These are phyloP conservation scores for Ogataea nonfermentans DNA, from an alignment of 805 yeast genomes.

Conservation along the genomic window DNA sequence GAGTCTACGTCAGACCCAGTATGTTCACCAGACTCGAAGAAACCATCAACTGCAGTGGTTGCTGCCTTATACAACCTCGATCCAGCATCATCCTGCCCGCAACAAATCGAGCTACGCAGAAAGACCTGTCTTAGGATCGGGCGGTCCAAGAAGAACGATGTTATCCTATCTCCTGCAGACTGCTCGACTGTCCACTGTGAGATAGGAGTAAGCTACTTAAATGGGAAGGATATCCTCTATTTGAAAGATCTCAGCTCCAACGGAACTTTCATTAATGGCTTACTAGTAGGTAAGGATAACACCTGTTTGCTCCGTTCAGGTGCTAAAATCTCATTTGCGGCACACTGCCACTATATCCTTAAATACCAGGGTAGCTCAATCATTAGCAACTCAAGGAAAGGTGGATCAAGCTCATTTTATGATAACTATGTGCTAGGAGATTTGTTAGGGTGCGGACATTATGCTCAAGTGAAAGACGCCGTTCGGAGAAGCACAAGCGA, in stretches of 20 bases:
- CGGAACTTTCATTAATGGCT: slow-evolving; percentile 67
- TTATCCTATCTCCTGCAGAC: slow-evolving; percentile 44
- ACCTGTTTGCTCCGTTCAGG: slow-evolving; percentile 57
- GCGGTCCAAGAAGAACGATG: slow-evolving; percentile 47
- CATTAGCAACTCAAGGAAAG: slow-evolving; percentile 6
- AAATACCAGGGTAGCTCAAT: slow-evolving; percentile 17
- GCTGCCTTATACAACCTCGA: slow-evolving; percentile 19
- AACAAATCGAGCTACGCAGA: slow-evolving; percentile 15
- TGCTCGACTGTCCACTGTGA: slow-evolving; percentile 67
- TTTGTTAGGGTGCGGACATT: slow-evolving; percentile 73
- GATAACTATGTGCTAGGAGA: slow-evolving; percentile 57
- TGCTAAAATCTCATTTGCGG: slow-evolving; percentile 57
- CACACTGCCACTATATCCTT: slow-evolving; percentile 31
- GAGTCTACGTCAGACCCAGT: background rate
- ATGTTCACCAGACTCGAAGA: slow-evolving; percentile 8
- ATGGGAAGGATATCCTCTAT: slow-evolving; percentile 39
- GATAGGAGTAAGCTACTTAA: slow-evolving; percentile 41
- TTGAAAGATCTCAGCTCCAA: slow-evolving; percentile 60
- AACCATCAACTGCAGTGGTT: background rate
- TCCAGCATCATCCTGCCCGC: slow-evolving; percentile 11
- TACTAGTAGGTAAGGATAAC: slow-evolving; percentile 46
- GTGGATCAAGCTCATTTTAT: slow-evolving; percentile 42
- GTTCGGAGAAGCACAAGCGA: slow-evolving; percentile 54
- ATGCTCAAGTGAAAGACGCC: slow-evolving; percentile 78
- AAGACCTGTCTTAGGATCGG: slow-evolving; percentile 24